phyloP scores from a whole-genome alignment of 495 filamentous ascomycete species.

The Rhizodiscina lignyota region DNA sequence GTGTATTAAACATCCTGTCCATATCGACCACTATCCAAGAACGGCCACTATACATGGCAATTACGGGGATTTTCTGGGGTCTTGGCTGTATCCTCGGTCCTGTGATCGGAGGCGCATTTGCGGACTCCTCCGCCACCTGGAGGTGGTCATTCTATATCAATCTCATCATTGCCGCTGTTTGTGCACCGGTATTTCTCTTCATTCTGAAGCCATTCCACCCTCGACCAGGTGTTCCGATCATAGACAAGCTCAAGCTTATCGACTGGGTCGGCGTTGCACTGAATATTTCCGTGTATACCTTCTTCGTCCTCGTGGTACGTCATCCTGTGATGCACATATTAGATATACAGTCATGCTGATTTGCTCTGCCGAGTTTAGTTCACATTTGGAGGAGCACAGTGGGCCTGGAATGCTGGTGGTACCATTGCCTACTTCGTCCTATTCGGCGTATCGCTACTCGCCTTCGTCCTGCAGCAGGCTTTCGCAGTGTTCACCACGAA shows the following conservation, averaged over 20 bases:
- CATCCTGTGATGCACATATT: too few relatives aligned
- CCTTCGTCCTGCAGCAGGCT: constrained; percentile 5
- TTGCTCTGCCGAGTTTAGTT: too few relatives aligned
- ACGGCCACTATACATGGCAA: constrained; percentile 1
- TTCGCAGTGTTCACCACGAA: constrained; percentile 3
- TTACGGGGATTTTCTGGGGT: background rate
- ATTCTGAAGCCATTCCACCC: background rate
- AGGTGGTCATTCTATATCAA: constrained; percentile 7
- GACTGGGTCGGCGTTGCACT: constrained; percentile 5
- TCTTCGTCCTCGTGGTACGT: constrained; percentile 1
- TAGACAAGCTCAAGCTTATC: background rate
- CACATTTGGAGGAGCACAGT: constrained; percentile 3
- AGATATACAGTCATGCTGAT: too few relatives aligned
- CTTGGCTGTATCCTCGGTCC: constrained; percentile 1
- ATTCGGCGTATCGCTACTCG: constrained; percentile 2
- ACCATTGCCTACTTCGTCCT: constrained; percentile 6
- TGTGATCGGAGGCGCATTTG: constrained; percentile 1
- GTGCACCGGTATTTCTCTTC: constrained; percentile 1
- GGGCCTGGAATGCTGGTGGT: constrained; percentile 2
- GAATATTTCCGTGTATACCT: background rate
- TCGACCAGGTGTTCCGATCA: background rate
- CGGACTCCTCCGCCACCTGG: background rate
- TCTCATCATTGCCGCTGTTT: constrained; percentile 1
- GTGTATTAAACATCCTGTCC: background rate
- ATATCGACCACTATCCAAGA: background rate